phyloP scores from a whole-genome alignment of 345 rosid genomes.

The Euclidium syriacum region DNA sequence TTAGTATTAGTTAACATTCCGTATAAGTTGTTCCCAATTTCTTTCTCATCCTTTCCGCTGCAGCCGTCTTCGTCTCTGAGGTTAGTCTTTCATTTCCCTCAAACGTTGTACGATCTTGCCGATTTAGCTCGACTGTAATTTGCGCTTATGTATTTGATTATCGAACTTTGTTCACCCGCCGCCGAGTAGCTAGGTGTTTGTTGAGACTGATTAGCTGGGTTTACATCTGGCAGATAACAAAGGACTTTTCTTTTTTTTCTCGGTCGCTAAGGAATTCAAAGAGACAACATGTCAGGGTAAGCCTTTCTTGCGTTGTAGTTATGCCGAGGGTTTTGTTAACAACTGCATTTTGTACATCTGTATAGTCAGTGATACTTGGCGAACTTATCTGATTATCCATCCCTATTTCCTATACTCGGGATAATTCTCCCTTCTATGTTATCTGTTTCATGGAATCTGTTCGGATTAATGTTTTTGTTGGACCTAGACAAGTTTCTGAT shows the following conservation, averaged over 20 bases:
- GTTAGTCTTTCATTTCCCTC: slow-evolving; percentile 9
- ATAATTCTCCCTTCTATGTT: background rate
- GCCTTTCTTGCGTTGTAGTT: background rate
- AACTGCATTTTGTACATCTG: background rate
- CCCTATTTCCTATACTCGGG: background rate
- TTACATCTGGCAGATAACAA: slow-evolving; percentile 12
- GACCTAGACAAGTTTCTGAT: background rate
- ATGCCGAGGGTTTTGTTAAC: background rate
- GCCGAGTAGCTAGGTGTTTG: background rate
- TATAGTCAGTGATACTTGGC: background rate
- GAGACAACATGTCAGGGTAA: slow-evolving; percentile 29
- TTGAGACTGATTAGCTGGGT: background rate
- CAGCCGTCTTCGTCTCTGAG: slow-evolving; percentile 30
- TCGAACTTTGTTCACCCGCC: background rate
- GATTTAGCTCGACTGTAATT: background rate
- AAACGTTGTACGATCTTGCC: background rate
- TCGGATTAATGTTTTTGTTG: background rate
- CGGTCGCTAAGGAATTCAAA: background rate
- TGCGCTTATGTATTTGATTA: background rate
- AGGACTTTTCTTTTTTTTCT: background rate
- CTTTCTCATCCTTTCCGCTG: slow-evolving; percentile 10
- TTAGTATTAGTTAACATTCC: background rate
- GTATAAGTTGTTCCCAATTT: slow-evolving; percentile 4
- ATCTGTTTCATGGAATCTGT: background rate
- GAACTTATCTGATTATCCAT: background rate